Base-by-base conservation (phyloP, 2,329 filamentous ascomycete genomes). In the Colletotrichum horii region DNA sequence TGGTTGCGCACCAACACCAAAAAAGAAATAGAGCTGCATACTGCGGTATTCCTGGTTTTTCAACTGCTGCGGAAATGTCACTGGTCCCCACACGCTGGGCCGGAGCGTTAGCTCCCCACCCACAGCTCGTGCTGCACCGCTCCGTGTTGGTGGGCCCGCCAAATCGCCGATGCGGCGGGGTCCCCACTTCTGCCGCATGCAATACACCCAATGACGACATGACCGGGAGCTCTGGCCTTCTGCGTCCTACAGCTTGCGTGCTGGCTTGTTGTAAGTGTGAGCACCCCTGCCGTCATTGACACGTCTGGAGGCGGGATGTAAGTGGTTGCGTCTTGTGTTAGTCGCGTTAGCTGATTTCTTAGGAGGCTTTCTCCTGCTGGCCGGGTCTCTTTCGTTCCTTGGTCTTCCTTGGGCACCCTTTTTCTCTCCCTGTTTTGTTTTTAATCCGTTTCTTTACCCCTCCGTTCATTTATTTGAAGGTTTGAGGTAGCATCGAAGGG, bases 121-220 rank as follows among this genome's bases (percentile, higher is more conserved):
- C 26, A 60, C 26, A 28, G 26, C 56, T 26, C 24, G 24, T 30
- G 8, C 26, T 52, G 43, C 62, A n/a, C 48, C 56, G 56, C 56
- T 71, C 56, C 71, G 36, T 67, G 52, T 68, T 24, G 26, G 52
- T 60, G 19, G 52, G 43, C 28, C 55, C 34, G 34, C 58, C 70
- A 43, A 73, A 73, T 73, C 32, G 73, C 70, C 64, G 69, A 75
- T 60, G 56, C 43, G 24, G 58, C 34, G 32, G 69, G 19, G 8
- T 28, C n/a, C 58, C 65, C 64, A 38, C 58, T n/a, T 24, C 71
- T 36, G 30, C 74, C 74, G 65, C 70, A 43, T 76, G 65, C 70
- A 66, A 58, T n/a, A 58, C 48, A 43, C 30, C 48, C 26, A 65
- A 76, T 76, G 74, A 76, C 74, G 74, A 76, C 64, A 76, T 74